Percentiles rank a stretch among this genome's conserved stretches.
Evolutionary conservation across 306 rosid species (phyloP).

Genomic region (Glycyrrhiza uralensis): DNA sequence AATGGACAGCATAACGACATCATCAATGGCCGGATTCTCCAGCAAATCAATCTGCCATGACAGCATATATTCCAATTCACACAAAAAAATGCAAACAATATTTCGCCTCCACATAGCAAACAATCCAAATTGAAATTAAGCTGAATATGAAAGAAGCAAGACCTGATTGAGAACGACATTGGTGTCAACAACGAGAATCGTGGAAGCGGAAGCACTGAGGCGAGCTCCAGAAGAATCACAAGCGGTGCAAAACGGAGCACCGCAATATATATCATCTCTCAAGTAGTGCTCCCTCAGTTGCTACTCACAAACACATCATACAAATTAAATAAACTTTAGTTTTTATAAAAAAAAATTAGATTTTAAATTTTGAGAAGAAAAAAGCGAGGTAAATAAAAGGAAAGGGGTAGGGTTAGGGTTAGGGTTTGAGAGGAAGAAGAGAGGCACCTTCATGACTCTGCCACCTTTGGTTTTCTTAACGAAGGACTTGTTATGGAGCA

Average conservation of each 20-base stretch:
- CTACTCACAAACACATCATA: conserved; percentile 33
- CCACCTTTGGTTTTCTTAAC: conserved; percentile 76
- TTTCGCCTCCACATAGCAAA: background rate
- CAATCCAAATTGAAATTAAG: background rate
- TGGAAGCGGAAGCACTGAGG: conserved; percentile 53
- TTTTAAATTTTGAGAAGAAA: background rate
- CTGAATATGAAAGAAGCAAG: background rate
- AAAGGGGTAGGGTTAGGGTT: background rate
- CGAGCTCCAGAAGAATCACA: conserved; percentile 67
- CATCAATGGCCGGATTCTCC: conserved; percentile 80
- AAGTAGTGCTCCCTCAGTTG: conserved; percentile 91
- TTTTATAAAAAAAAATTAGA: background rate
- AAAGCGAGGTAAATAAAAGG: background rate
- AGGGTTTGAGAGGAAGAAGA: conserved; percentile 17
- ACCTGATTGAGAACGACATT: conserved; percentile 93
- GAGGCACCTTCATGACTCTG: conserved; percentile 67
- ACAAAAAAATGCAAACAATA: background rate
- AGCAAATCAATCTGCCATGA: conserved; percentile 83
- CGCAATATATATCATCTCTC: conserved; percentile 85
- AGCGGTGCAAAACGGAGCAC: conserved; percentile 63
- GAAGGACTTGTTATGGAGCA: conserved; percentile 86
- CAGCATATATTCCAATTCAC: background rate
- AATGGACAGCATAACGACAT: conserved; percentile 76
- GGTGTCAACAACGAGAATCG: conserved; percentile 78
- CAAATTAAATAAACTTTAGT: background rate